Base-by-base conservation (phyloP, 2,329 filamentous ascomycete genomes). In the Pyrenochaeta sp. region DNA sequence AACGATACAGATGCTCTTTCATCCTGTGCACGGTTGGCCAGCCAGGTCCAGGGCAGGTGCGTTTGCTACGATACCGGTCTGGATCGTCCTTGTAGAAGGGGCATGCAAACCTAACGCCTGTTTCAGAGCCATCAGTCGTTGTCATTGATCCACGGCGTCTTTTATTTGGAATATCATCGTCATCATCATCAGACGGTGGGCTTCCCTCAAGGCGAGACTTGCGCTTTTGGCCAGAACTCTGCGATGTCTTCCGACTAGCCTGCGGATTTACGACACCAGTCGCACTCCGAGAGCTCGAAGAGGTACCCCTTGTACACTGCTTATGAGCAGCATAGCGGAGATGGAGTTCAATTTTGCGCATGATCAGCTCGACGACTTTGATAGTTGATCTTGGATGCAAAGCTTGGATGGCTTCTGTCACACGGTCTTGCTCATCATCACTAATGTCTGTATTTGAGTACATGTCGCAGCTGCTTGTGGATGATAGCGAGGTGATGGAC, bases 51-150 rank as follows among this genome's bases (percentile, higher is more conserved):
- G 73, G 72, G 56, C 76, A 79, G 0, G 71, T 70, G 1, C 73
- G 64, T n/a, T 68, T 62, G 21, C 69, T 66, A 33, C 66, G 69
- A 49, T 77, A 78, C 17, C 69, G 69, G 7, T 66, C 60, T 0
- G 73, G 74, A 44, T 77, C 74, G 41, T 76, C 72, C 54, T 79
- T 79, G 63, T 69, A 77, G 48, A 73, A 79, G 0, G 77, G 77
- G 46, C 77, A 79, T 3, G 76, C 76, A 30, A 77, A 70, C 63
- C 62, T 54, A 2, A 60, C 59, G 3, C 64, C 64, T 6, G 40
- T 49, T 18, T 70, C 68, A 1, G 69, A 71, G 40, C 66, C 65
- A 18, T 67, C 63, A 4, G 61, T 61, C 2, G 62, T 66, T 4
- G 56, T 52, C n/a, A 64, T 47, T 9, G 68, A 70, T 43, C 63